Conservation (phyloP, 768 basidiomycete species). For the Macrocybe gigantea region DNA sequence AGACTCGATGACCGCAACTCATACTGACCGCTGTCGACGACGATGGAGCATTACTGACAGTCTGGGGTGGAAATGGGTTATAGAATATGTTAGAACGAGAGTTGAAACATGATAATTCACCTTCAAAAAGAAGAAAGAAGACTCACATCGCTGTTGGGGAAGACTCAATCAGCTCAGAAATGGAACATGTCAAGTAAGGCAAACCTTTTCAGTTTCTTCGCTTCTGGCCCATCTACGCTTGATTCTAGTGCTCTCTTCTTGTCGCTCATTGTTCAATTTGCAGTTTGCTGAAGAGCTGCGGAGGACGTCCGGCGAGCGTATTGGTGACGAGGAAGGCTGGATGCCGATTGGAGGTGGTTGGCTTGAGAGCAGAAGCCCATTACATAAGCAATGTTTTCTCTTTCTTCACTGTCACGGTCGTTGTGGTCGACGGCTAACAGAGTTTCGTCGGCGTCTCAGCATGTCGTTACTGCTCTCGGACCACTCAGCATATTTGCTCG, state of each 20-base stretch:
- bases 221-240: slow-evolving; percentile 36
- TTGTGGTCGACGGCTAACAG: slow-evolving; percentile 13
- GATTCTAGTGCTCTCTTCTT: slow-evolving; percentile 58
- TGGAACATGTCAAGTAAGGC: slow-evolving; percentile 10
- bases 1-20: neutral
- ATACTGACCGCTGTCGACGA: slow-evolving; percentile 37
- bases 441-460: slow-evolving; percentile 14
- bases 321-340: no score
- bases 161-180: slow-evolving; percentile 10
- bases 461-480: slow-evolving; percentile 19
- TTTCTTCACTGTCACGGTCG: slow-evolving; percentile 30
- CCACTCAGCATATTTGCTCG: slow-evolving; percentile 34
- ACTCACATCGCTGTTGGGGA: slow-evolving; percentile 66
- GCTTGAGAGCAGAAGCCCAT: neutral
- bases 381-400: slow-evolving; percentile 36
- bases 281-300: neutral
- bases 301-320: no score
- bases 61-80: slow-evolving; percentile 60
- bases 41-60: slow-evolving; percentile 37
- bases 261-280: slow-evolving; percentile 48
- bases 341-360: no score
- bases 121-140: slow-evolving; percentile 40
- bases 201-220: slow-evolving; percentile 69
- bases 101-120: slow-evolving; percentile 61
- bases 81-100: slow-evolving; percentile 56